Conservation (phyloP, 257 asterid genomes). For the Jaltomata sinuosa region DNA sequence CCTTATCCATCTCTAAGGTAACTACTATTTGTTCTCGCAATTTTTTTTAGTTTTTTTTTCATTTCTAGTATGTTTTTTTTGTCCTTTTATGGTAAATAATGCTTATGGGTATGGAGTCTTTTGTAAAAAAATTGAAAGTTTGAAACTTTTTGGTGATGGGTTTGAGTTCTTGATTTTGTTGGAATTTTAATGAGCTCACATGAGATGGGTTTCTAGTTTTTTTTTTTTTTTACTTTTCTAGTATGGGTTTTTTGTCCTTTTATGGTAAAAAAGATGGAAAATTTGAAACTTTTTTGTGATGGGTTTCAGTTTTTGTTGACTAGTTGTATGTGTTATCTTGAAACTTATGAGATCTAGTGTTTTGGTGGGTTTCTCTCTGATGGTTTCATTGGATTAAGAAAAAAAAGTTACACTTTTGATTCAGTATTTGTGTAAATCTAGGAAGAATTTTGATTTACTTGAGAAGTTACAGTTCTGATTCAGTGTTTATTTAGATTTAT, state of each 20-base stretch:
- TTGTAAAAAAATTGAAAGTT: neutral
- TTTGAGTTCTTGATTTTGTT: too few relatives aligned
- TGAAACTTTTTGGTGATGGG: neutral
- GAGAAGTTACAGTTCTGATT: neutral
- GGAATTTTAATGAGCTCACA: too few relatives aligned
- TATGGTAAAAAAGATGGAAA: conserved; percentile 1
- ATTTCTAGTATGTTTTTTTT: neutral
- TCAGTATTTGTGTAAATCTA: conserved; percentile 1
- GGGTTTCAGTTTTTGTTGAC: conserved; percentile 1
- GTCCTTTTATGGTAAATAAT: neutral
- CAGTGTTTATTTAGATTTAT: neutral
- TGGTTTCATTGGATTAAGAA: neutral
- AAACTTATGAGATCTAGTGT: neutral
- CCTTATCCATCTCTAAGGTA: neutral
- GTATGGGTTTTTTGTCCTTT: neutral
- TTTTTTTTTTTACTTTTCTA: neutral
- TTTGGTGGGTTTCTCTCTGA: neutral
- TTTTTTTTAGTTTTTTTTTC: neutral
- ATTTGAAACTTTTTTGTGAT: conserved; percentile 16
- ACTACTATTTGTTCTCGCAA: neutral
- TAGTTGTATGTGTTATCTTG: neutral
- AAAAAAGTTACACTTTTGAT: neutral
- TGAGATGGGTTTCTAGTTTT: neutral
- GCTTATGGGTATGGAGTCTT: neutral
- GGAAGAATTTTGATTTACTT: neutral